A percentile compares a stretch with the other conserved stretches of the same genome.
Evolutionary conservation across 257 asterid genomes (phyloP).

Genomic region (Sherardia arvensis): DNA sequence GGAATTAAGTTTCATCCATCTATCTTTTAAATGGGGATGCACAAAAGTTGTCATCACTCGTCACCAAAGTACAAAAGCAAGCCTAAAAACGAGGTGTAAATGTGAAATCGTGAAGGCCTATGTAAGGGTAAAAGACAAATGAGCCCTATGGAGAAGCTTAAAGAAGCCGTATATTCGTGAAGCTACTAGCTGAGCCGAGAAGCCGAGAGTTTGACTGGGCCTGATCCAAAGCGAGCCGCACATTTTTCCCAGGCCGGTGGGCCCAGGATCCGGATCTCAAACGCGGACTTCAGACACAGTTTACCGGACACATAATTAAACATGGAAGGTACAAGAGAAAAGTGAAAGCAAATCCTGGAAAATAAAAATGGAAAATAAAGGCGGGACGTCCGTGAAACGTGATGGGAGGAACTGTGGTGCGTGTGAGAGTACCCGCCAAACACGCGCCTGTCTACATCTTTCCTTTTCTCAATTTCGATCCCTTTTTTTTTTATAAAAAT

Average conservation of each 20-base stretch:
- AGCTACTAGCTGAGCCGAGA: background rate
- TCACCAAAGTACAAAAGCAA: too few species aligned
- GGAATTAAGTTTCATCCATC: too few species aligned
- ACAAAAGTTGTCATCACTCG: too few species aligned
- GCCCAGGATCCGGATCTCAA: slow-evolving; percentile 25
- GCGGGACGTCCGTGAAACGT: slow-evolving; percentile 34
- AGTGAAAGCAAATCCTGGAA: slow-evolving; percentile 14
- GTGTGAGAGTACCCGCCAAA: slow-evolving; percentile 16
- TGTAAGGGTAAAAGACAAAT: too few species aligned
- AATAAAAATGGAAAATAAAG: slow-evolving; percentile 8
- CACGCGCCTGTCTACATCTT: slow-evolving; percentile 26
- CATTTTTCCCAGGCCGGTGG: slow-evolving; percentile 14
- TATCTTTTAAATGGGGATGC: too few species aligned
- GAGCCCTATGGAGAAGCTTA: too few species aligned
- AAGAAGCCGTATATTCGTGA: too few species aligned
- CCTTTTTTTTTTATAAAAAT: too few species aligned
- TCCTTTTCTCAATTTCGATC: background rate
- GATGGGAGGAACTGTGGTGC: slow-evolving; percentile 9
- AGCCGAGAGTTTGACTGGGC: background rate
- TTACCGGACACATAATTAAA: slow-evolving; percentile 7
- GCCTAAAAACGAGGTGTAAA: too few species aligned
- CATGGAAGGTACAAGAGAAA: slow-evolving; percentile 15
- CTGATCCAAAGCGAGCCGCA: slow-evolving; percentile 1
- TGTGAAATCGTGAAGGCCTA: too few species aligned
- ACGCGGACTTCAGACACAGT: slow-evolving; percentile 22